These are phyloP conservation scores for Kwoniella dejecticola DNA, from an alignment of 768 basidiomycete species.

Conservation along the genomic window DNA sequence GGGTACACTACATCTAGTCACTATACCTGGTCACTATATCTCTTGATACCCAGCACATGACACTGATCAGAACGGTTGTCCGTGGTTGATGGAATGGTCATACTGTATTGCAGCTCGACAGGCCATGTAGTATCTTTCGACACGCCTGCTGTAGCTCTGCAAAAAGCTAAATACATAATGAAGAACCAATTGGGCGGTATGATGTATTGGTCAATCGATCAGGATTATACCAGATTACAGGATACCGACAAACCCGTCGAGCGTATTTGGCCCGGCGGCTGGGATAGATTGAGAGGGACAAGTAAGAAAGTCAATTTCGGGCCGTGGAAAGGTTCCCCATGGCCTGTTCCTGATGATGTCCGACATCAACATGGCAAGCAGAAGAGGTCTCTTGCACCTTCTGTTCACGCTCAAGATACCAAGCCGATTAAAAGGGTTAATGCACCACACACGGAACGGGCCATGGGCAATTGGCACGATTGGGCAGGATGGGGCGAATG, in stretches of 20 bases:
- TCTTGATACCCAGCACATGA: too few relatives aligned
- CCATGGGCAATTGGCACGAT: neutral
- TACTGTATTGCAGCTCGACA: neutral
- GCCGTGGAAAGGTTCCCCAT: neutral
- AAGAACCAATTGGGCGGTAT: constrained; percentile 22
- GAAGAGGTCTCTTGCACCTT: neutral
- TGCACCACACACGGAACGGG: neutral
- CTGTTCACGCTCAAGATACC: too few relatives aligned
- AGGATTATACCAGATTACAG: constrained; percentile 11
- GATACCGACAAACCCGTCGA: neutral
- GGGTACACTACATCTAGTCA: neutral
- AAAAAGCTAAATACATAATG: constrained; percentile 17
- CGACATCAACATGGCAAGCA: neutral
- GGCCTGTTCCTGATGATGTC: neutral
- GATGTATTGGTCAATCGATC: constrained; percentile 26
- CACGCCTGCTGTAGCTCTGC: constrained; percentile 6
- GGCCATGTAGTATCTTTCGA: constrained; percentile 20
- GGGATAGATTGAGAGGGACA: constrained; percentile 2
- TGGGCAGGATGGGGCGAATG: constrained; percentile 3
- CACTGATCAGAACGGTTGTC: too few relatives aligned
- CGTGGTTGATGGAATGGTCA: neutral
- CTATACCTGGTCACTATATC: too few relatives aligned
- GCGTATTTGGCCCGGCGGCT: constrained; percentile 1
- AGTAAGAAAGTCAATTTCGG: neutral
- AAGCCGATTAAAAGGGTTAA: too few relatives aligned